Percentiles rank a stretch among this genome's conserved stretches.
Conservation (phyloP, 306 rosid genomes). For the Prunus mongolica region DNA sequence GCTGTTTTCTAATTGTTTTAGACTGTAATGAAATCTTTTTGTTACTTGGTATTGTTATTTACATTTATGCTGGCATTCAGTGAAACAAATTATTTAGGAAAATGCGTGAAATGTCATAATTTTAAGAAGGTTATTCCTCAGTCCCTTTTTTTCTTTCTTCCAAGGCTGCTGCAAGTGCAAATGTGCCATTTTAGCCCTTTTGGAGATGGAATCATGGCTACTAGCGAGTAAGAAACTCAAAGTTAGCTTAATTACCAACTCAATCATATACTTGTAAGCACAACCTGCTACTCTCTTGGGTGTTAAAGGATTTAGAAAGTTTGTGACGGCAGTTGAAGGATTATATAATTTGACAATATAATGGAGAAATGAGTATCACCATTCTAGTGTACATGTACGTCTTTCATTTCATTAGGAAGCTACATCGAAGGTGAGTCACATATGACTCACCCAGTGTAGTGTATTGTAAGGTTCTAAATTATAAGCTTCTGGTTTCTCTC, state of each 20-base stretch:
- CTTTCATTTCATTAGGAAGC: background rate
- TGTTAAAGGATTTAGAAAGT: background rate
- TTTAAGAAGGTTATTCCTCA: background rate
- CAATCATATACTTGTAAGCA: background rate
- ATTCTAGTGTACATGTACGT: background rate
- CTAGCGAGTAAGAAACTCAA: background rate
- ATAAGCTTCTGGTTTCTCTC: background rate
- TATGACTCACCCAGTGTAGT: background rate
- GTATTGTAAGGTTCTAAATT: background rate
- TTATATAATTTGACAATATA: background rate
- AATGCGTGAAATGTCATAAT: background rate
- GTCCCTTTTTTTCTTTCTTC: no score
- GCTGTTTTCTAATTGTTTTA: no score
- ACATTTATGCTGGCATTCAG: background rate
- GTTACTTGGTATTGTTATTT: background rate
- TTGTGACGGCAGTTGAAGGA: background rate
- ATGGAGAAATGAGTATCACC: background rate
- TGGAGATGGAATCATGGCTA: no score
- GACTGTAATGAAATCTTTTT: background rate
- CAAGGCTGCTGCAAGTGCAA: no score
- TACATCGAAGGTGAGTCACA: background rate
- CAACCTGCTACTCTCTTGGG: background rate
- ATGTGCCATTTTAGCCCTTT: no score
- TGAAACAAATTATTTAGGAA: background rate
- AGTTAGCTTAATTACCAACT: background rate